Evolutionary conservation across 2,329 filamentous ascomycete species (phyloP), one percentile per base, ranked within the genome.

Genomic region (Hypoxylon sp.): DNA sequence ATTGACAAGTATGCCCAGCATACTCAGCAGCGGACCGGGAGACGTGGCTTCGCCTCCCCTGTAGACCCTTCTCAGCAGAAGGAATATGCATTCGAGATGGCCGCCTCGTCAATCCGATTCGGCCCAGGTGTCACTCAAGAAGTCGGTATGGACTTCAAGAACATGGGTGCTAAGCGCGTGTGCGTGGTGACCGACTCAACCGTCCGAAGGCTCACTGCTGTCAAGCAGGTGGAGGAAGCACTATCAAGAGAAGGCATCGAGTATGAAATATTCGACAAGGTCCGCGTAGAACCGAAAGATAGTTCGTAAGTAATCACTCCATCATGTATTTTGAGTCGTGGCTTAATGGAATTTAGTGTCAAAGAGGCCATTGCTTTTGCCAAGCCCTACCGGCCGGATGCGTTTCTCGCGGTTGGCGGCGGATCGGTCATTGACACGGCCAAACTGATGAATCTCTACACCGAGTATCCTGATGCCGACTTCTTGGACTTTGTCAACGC

Each of bases 1-100:
- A 64, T 77, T 58, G 70, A 77, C 26, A 61, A 67, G 26, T 77
- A 74, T 57, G 78, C 83, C 14, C 83, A 84, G 20, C 83, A 81
- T 59, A 78, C 74, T 26, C 70, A 80, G 49, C 75, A 78, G 18
- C 55, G 44, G 18, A 75, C 65, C 66, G 74, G 70, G 62, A 78
- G 70, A 70, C 79, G 87, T 32, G 82, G 82, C 51, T 89, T 87
- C 78, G 93, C 93, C n/a, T 95, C 93, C 0, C 93, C 94, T 0
- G 81, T 91, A 26, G 90, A 93, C 73, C 80, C 85, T 7, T 85
- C 87, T 2, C 86, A 89, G 69, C 87, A 93, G 74, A 97, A 96
- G 78, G 96, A 99, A 78, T 99, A 99, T 81, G 96, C 96, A 12
- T 99, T 99, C 76, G 96, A 99, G 79, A 97, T 99, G 95, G 96